A percentile compares a stretch with the other conserved stretches of the same genome.
Evolutionary conservation across 139 green algal species (phyloP).

Genomic region (Volvox africanus): DNA sequence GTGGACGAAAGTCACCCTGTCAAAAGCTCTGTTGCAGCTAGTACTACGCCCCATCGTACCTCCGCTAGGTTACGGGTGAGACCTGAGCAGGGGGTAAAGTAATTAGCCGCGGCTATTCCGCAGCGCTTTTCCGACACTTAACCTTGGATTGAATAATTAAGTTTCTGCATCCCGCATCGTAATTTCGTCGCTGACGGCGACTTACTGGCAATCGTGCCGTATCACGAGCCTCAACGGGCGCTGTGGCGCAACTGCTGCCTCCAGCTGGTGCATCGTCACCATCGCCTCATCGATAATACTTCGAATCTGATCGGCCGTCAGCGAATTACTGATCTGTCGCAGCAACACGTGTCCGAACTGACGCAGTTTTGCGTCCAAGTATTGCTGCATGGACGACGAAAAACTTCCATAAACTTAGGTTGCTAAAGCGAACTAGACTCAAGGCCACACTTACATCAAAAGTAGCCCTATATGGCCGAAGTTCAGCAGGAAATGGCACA

Average conservation of each 20-base stretch:
- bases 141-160: no score
- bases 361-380: slow-evolving; percentile 57
- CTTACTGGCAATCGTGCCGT: slow-evolving; percentile 75
- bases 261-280: background rate
- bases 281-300: slow-evolving; percentile 53
- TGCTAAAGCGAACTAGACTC: background rate
- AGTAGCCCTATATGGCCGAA: background rate
- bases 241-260: slow-evolving; percentile 36
- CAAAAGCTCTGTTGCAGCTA: no score
- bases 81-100: no score
- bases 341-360: slow-evolving; percentile 57
- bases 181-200: background rate
- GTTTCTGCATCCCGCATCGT: no score
- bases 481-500: background rate
- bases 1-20: no score
- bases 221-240: slow-evolving; percentile 65
- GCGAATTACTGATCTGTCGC: slow-evolving; percentile 17
- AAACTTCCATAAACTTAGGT: background rate
- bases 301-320: slow-evolving; percentile 52
- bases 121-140: no score
- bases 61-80: no score
- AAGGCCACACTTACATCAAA: slow-evolving; percentile 5
- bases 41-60: no score
- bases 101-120: no score
- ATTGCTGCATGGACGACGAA: slow-evolving; percentile 42